Conservation (phyloP, 1,139 yeast species). For the Saccharomyces hybrid region DNA sequence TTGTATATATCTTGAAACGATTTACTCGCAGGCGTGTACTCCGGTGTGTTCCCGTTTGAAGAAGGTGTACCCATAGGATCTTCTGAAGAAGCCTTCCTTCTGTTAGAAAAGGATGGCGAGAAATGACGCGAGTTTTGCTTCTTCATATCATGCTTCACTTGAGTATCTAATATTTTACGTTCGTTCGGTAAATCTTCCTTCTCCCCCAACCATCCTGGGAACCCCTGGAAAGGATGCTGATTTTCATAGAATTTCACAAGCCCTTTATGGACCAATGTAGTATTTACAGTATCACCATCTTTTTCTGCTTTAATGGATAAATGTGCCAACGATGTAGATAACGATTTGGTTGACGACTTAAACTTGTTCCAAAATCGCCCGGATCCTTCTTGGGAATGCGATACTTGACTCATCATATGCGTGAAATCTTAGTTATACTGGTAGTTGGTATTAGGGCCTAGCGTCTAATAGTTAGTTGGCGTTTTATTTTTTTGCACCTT, state of each 20-base stretch:
- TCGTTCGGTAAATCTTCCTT: constrained; percentile 31
- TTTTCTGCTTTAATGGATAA: constrained; percentile 31
- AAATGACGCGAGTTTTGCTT: constrained; percentile 4
- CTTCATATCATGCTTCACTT: constrained; percentile 6
- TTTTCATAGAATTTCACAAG: constrained; percentile 30
- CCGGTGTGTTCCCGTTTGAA: background rate
- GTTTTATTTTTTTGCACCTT: background rate
- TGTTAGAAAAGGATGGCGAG: background rate
- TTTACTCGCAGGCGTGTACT: constrained; percentile 13
- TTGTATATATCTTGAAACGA: constrained; percentile 20
- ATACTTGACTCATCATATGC: background rate
- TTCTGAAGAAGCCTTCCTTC: background rate
- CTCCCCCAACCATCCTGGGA: constrained; percentile 37
- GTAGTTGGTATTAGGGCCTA: background rate
- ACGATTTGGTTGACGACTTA: constrained; percentile 27
- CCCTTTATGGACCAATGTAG: constrained; percentile 35
- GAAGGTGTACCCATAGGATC: background rate
- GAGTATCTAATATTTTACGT: constrained; percentile 24
- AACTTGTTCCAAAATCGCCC: constrained; percentile 29
- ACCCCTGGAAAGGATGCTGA: constrained; percentile 31
- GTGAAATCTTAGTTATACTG: background rate
- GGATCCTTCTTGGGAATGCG: constrained; percentile 9
- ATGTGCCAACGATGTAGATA: constrained; percentile 25
- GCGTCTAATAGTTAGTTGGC: background rate
- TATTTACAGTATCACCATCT: constrained; percentile 33